Base-by-base conservation (phyloP, 352 stramenopile species). In the Globisporangium abappressorium region DNA sequence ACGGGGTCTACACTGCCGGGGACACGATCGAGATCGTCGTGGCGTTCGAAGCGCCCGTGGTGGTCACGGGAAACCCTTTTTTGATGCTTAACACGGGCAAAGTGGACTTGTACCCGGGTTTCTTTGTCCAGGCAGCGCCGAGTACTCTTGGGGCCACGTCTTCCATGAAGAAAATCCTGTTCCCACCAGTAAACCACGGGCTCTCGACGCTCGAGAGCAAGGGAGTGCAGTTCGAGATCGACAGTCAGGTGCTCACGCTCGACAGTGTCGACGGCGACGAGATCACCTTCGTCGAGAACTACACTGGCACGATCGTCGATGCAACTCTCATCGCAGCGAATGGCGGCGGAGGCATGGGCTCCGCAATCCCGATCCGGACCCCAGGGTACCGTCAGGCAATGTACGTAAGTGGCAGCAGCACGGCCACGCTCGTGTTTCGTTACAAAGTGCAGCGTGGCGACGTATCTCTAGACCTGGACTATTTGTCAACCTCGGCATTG, bases 371-470 rank as follows among this genome's bases (percentile, higher is more conserved):
- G 5, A 82, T 92, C 22, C 74, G 57, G 22, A 79, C 76, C 0
- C 84, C 84, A 18, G 84, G 82, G 1, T 89, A 74, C 59, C 79
- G 86, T 18, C 58, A 69, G 20, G 84, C 84, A 0, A 67, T 57
- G 3, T 92, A 92, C 61, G 53, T 49, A 1, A 78, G 71, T 61
- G 84, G 86, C 15, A 89, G 79, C 34, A 73, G 74, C 12, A 86
- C 81, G 2, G 76, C 64, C 2, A 57, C 59, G 7, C 70, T 94
- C 15, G 56, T 76, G 3, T 94, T 94, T 33, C 57, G 58, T 3
- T 93, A 93, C 55, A 58, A 53, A 0, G 76, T 93, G 18, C 80
- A 92, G 68, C 68, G 76, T 2, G 84, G 83, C 14, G 87, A 94
- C 34, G 51, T 65, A 3, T 80, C 84, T 1, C 8, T 66, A 18